These are phyloP conservation scores for Geranium rotundifolium DNA, from an alignment of 345 rosid genomes.

Conservation along the genomic window DNA sequence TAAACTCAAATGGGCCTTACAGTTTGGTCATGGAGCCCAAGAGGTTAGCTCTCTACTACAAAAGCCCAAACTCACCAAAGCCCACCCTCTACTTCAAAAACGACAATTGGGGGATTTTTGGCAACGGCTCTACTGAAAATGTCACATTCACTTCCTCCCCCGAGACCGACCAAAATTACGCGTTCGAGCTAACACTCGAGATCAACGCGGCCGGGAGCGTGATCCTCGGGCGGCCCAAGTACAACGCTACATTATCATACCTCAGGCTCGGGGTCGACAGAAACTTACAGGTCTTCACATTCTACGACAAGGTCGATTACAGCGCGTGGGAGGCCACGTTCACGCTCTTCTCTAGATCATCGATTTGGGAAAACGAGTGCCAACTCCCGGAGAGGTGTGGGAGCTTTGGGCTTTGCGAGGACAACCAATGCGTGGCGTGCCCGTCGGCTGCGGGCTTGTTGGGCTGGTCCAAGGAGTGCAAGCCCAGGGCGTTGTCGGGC, in stretches of 20 bases:
- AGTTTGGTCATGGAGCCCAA: constrained; percentile 43
- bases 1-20: constrained; percentile 31
- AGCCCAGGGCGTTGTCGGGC: constrained; percentile 12
- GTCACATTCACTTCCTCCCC: constrained; percentile 15
- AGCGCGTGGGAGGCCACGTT: constrained; percentile 31
- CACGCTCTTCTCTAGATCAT: constrained; percentile 22
- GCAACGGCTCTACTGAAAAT: constrained; percentile 4
- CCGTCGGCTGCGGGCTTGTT: constrained; percentile 24
- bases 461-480: constrained; percentile 36
- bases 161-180: constrained; percentile 7
- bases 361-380: constrained; percentile 22
- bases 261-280: constrained; percentile 41
- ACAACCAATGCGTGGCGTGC: constrained; percentile 44
- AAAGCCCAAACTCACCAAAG: constrained; percentile 15
- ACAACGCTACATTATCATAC: constrained; percentile 27
- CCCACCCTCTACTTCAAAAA: constrained; percentile 20
- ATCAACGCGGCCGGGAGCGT: background rate
- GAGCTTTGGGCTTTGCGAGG: constrained; percentile 34
- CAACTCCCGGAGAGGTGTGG: constrained; percentile 33
- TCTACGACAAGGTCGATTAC: constrained; percentile 18
- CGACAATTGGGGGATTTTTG: background rate
- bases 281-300: constrained; percentile 32
- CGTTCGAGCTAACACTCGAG: constrained; percentile 13
- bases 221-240: constrained; percentile 17
- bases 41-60: constrained; percentile 25